Conservation (phyloP, 2,329 filamentous ascomycete species). For the Alternaria ventricosa region DNA sequence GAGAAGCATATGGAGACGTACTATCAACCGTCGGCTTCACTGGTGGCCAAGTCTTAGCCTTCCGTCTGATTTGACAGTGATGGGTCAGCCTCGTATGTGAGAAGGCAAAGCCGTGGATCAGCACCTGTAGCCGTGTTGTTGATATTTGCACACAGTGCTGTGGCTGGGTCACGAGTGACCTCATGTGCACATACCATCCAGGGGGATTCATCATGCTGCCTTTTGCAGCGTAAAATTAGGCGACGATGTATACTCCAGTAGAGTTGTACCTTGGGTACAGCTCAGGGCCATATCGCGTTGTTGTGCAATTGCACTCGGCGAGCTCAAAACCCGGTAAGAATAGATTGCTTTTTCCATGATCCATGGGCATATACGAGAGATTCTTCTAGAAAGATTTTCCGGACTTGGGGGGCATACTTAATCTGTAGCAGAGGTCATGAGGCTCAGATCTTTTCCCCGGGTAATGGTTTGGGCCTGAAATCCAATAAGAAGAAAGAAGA, state of each 20-base stretch:
- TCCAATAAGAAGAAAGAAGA: not conserved
- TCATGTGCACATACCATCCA: not conserved
- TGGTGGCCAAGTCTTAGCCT: constrained; percentile 17
- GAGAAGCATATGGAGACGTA: constrained; percentile 18
- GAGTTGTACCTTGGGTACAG: not conserved
- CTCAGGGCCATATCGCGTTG: not conserved
- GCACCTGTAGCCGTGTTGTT: not conserved
- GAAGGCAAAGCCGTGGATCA: constrained; percentile 18
- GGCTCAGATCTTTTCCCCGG: constrained; percentile 21
- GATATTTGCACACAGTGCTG: not conserved
- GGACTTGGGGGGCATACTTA: constrained; percentile 24
- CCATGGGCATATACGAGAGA: constrained; percentile 17
- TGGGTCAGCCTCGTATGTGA: constrained; percentile 7
- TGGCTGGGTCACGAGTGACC: constrained; percentile 4
- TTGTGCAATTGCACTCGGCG: constrained; percentile 8
- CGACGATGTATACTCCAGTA: not conserved
- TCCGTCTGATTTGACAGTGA: constrained; percentile 12
- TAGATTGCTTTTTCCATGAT: constrained; percentile 26
- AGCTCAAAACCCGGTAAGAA: constrained; percentile 27
- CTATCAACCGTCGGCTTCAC: constrained; percentile 26
- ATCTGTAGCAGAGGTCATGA: constrained; percentile 29
- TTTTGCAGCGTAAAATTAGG: not conserved
- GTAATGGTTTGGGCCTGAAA: not conserved
- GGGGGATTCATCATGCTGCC: not conserved
- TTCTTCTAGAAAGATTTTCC: constrained; percentile 31